Base-by-base conservation (phyloP, 2,329 filamentous ascomycete genomes). In the Aspergillus novofumigatus region DNA sequence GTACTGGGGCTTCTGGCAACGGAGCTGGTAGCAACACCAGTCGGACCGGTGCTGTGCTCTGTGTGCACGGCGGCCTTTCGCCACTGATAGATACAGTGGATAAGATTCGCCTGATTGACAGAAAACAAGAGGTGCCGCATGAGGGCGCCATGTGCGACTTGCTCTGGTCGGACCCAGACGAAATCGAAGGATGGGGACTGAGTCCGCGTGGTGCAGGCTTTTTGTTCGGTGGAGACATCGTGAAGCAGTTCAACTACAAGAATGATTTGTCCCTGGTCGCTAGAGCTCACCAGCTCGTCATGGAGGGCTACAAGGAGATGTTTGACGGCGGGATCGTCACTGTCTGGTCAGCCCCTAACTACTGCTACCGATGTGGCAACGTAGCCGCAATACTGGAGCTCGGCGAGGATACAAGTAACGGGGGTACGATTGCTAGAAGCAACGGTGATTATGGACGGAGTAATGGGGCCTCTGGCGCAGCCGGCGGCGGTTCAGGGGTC, bases 261-360 rank as follows among this genome's bases (percentile, higher is more conserved):
- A 99, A 99, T 73, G 91, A 96, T 69, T 83, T 99, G 28, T 91
- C 88, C 23, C 82, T 99, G 53, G 94, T 99, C 63, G 94, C 93
- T 20, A 86, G 94, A 55, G 94, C 94, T 1, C 94, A 99, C 72
- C 94, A 99, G 74, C 86, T 99, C 23, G 94, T 99, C 62, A 99
- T 97, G 94, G 94, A 99, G 73, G 94, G 94, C 0, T 99, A 97
- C 76, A 97, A 97, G 77, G 94, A 97, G 73, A 97, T 97, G 92
- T 99, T 97, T 69, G 91, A 96, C 71, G 89, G 87, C 14, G 91
- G 87, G 50, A 97, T 99, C 62, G 94, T 97, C 45, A 99, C 94
- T 0, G 94, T 99, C n/a, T 99, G 94, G 93, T 95, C 90, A 0
- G 92, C 92, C 9, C 92, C 92, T 0, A 97, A 97, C 73, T 97